These are phyloP conservation scores for Exophiala aquamarina DNA, from an alignment of 2,329 filamentous ascomycete genomes.

Conservation along the genomic window DNA sequence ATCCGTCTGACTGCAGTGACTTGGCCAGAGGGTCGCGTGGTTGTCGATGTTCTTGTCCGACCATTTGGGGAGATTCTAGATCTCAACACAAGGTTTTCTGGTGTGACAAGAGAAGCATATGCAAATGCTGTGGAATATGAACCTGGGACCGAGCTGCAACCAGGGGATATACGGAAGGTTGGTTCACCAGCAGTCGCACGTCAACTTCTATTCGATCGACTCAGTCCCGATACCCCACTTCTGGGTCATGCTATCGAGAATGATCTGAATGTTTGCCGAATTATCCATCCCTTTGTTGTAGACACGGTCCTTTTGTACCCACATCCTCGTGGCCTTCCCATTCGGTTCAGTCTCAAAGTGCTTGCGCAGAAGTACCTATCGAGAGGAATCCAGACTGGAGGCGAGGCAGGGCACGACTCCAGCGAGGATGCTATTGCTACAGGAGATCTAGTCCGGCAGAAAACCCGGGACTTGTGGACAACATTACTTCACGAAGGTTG, in stretches of 20 bases:
- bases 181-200: conserved; percentile 73
- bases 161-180: conserved; percentile 67
- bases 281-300: conserved; percentile 81
- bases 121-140: conserved; percentile 63
- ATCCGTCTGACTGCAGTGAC: conserved; percentile 84
- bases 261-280: conserved; percentile 79
- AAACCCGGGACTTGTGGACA: conserved; percentile 70
- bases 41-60: conserved; percentile 82
- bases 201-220: conserved; percentile 70
- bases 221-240: conserved; percentile 75
- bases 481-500: conserved; percentile 67
- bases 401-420: conserved; percentile 75
- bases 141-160: conserved; percentile 21
- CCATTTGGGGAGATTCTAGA: conserved; percentile 84
- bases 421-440: conserved; percentile 88
- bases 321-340: conserved; percentile 72
- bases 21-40: conserved; percentile 73
- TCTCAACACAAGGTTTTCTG: conserved; percentile 88
- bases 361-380: conserved; percentile 71
- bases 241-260: conserved; percentile 96
- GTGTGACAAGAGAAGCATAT: conserved; percentile 77
- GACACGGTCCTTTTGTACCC: conserved; percentile 86
- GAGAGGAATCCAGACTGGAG: conserved; percentile 75
- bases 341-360: conserved; percentile 72
- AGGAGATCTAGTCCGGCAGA: conserved; percentile 76